Evolutionary conservation across 2,329 filamentous ascomycete genomes (phyloP).

Genomic region (Cladobotryum mycophilum): DNA sequence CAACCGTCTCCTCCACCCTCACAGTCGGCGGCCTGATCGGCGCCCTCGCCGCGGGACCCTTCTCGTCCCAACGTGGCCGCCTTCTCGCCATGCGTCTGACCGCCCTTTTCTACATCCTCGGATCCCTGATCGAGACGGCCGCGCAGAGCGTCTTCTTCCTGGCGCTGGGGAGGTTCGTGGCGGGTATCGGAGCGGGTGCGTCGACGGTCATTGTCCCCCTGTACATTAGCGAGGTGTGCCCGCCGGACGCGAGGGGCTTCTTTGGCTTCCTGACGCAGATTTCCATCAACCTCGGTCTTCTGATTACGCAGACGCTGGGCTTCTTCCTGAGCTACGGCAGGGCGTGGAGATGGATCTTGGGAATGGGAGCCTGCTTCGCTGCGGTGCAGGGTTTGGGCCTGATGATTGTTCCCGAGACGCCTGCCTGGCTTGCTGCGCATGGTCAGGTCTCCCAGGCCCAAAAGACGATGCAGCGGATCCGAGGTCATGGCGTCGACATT

Average conservation of each 20-base stretch:
- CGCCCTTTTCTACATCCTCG: constrained; percentile 67
- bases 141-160: constrained; percentile 62
- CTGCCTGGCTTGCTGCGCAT: constrained; percentile 74
- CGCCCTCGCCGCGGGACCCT: constrained; percentile 70
- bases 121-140: constrained; percentile 69
- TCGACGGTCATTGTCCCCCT: constrained; percentile 89
- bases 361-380: constrained; percentile 63
- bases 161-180: constrained; percentile 67
- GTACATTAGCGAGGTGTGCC: constrained; percentile 89
- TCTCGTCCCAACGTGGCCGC: constrained; percentile 73
- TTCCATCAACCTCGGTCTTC: constrained; percentile 86
- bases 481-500: constrained; percentile 63
- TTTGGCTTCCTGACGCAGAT: constrained; percentile 86
- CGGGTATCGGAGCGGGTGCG: constrained; percentile 79
- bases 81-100: constrained; percentile 71
- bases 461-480: constrained; percentile 64
- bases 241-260: constrained; percentile 65
- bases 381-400: constrained; percentile 62
- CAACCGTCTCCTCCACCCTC: constrained; percentile 82
- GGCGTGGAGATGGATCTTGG: constrained; percentile 80
- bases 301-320: constrained; percentile 75
- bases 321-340: constrained; percentile 77
- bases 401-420: constrained; percentile 77
- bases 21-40: constrained; percentile 83
- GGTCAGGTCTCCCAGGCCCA: constrained; percentile 56